phyloP scores from a whole-genome alignment of 2,329 filamentous ascomycete species.

The Ophiostoma australiae region DNA sequence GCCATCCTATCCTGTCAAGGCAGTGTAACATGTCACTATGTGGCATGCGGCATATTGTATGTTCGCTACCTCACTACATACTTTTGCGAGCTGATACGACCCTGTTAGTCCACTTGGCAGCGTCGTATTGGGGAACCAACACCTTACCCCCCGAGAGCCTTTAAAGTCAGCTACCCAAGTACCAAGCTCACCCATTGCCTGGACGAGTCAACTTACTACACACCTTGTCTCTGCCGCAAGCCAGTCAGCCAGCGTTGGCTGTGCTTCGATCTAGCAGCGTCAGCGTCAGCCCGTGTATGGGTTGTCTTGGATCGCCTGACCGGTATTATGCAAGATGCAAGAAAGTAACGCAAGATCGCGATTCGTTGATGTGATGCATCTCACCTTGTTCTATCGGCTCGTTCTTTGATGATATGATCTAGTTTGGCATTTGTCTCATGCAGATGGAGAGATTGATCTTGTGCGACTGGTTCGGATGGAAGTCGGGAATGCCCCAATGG shows the following conservation, averaged over 20 bases:
- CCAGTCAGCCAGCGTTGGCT: no score
- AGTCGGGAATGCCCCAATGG: not conserved
- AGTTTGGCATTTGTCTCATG: not conserved
- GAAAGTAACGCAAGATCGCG: not conserved
- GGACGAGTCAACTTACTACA: not conserved
- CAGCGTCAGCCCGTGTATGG: not conserved
- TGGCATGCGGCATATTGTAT: not conserved
- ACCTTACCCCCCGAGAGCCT: not conserved
- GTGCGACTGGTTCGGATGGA: not conserved
- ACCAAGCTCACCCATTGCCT: not conserved
- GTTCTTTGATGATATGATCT: not conserved
- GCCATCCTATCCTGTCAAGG: not conserved
- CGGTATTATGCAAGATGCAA: not conserved
- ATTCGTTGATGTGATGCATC: not conserved
- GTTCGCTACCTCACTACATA: not conserved
- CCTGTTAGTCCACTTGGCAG: not conserved
- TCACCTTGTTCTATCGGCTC: not conserved
- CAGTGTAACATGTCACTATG: not conserved
- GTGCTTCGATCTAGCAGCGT: not conserved
- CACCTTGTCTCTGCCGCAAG: not conserved
- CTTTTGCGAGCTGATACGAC: constrained; percentile 4
- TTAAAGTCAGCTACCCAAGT: not conserved
- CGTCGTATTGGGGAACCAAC: not conserved
- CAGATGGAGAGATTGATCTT: not conserved
- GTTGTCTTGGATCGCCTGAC: not conserved